These are phyloP conservation scores for Noccaea caerulescens DNA, from an alignment of 345 rosid genomes.

Conservation along the genomic window DNA sequence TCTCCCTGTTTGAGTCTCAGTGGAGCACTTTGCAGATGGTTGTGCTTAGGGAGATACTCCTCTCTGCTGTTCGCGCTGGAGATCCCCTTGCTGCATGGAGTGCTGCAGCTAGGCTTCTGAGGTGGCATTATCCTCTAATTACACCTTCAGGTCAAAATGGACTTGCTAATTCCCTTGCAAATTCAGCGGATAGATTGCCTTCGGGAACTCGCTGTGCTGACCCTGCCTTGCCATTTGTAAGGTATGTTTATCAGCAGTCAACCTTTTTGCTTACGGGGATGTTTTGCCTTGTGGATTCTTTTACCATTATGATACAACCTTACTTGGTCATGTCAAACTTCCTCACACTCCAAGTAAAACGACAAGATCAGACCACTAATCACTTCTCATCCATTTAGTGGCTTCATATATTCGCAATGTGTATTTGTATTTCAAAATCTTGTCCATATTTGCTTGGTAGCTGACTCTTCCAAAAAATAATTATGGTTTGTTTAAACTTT, in stretches of 20 bases:
- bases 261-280: slow-evolving; percentile 19
- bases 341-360: slow-evolving; percentile 7
- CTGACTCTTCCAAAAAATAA: slow-evolving; percentile 26
- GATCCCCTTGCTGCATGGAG: slow-evolving; percentile 99
- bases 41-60: slow-evolving; percentile 93
- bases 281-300: slow-evolving; percentile 11
- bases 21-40: slow-evolving; percentile 99
- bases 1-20: slow-evolving; percentile 89
- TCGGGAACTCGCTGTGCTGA: slow-evolving; percentile 96
- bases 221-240: slow-evolving; percentile 94
- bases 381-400: slow-evolving; percentile 10
- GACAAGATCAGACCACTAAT: slow-evolving; percentile 10
- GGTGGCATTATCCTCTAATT: slow-evolving; percentile 94
- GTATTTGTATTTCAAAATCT: slow-evolving; percentile 23
- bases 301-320: slow-evolving; percentile 24
- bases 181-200: slow-evolving; percentile 91
- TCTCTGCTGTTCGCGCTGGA: slow-evolving; percentile 96
- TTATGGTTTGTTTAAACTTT: slow-evolving; percentile 12
- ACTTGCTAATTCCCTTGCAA: slow-evolving; percentile 86
- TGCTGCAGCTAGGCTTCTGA: slow-evolving; percentile 93
- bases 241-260: slow-evolving; percentile 52
- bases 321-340: slow-evolving; percentile 27
- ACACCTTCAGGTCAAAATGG: slow-evolving; percentile 99
- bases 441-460: slow-evolving; percentile 32
- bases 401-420: slow-evolving; percentile 24